Evolutionary conservation across 169 alveolate genomes (phyloP), one percentile per base, ranked within the genome.

Genomic region (Plasmodium gonderi): DNA sequence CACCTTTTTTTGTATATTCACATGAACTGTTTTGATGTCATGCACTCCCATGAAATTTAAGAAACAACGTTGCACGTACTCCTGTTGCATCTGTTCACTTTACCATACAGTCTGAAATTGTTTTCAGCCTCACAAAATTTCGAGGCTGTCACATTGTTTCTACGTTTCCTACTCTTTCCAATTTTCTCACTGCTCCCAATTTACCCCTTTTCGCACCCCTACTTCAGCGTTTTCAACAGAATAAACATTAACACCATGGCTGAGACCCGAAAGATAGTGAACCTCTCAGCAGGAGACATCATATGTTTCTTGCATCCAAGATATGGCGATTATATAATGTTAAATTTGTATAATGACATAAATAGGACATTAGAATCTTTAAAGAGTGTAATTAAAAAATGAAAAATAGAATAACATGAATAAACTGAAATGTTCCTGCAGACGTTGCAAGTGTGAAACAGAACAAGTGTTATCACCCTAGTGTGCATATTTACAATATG

Each of bases 281-380:
- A 94, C 42, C 51, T 83, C 14, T 45, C 92, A 4, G 81, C 92
- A 6, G 82, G 92, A 23, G 98, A 96, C 91, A 93, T 96, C 20
- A 94, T 93, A 72, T 96, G 96, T 75, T 96, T 93, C 83, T 80
- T 95, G 79, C 96, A 95, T 69, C 97, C 98, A 17, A 83, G 97
- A 76, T 96, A 95, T 91, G 96, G 97, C 17, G 98, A 96, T 67
- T 96, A 91, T 31, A 76, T 96, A 64, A 77, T 96, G 92, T 80
- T 90, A 68, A 96, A 94, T 45, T 92, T 96, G 68, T 97, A 96
- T 6, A 92, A 92, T 42, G 98, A 96, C 42, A 60, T 96, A 20
- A 95, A 96, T 76, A 79, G 80, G 47, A 96, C 96, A 23, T 95
- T 96, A 17, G 79, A 93, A 17, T 87, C 95, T 40, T 75, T 95